A percentile compares a stretch with the other conserved stretches of the same genome.
Conservation (phyloP, 2,329 filamentous ascomycete genomes). For the Colletotrichum sp. region DNA sequence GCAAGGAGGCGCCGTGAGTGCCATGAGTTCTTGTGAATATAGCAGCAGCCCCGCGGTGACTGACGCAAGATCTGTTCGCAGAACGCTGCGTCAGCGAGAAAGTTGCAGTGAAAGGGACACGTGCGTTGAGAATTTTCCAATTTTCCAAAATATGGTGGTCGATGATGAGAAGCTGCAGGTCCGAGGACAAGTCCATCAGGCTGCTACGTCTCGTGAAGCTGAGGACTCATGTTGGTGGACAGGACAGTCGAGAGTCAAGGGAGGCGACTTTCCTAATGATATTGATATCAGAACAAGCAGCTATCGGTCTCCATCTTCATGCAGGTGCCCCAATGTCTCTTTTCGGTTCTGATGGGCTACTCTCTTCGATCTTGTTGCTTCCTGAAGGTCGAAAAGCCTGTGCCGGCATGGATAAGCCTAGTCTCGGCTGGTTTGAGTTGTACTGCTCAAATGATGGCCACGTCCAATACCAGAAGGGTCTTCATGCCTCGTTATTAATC, state of each 20-base stretch:
- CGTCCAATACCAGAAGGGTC: not conserved
- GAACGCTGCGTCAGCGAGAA: no score
- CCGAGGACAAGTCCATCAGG: not conserved
- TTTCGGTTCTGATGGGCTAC: not conserved
- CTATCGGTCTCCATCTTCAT: not conserved
- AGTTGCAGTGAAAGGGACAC: no score
- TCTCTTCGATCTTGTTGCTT: not conserved
- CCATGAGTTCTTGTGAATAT: no score
- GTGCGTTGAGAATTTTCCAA: not conserved
- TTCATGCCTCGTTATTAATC: not conserved
- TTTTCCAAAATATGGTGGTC: not conserved
- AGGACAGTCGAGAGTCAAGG: not conserved
- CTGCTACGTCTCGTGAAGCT: not conserved
- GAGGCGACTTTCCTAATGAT: not conserved
- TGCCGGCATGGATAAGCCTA: not conserved
- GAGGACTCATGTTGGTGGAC: not conserved
- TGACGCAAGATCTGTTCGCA: no score
- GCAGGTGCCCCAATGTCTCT: not conserved
- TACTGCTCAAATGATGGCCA: not conserved
- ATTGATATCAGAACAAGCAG: not conserved
- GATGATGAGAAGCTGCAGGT: not conserved
- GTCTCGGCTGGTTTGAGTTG: not conserved
- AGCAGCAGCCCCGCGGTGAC: no score
- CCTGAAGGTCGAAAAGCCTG: not conserved
- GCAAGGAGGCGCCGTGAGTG: no score